Evolutionary conservation across 169 alveolate species (phyloP), one percentile per base, ranked within the genome.

Genomic region (Hepatocystis sp.): DNA sequence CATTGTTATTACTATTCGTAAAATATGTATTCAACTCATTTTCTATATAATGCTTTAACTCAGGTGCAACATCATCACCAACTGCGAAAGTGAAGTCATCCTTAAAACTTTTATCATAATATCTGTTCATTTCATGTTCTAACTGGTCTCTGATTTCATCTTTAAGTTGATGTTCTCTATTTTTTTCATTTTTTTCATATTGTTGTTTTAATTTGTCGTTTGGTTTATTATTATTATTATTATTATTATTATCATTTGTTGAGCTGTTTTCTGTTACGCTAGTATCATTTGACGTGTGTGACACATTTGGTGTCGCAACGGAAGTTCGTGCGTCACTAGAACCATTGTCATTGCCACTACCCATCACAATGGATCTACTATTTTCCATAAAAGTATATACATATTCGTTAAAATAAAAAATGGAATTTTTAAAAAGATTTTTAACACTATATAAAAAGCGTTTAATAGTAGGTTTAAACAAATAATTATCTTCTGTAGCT

Each of bases 401-500:
- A 76, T 76, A 76, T 36, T 76, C 58, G 36, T 76, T 60, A 21
- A 76, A 76, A 34, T 76, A 28, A 58, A 76, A 76, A 76, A 76
- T 76, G 5, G 63, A 28, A 51, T 56, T 76, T 21, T 47, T 60
- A 58, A 76, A 56, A 23, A 76, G 78, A 4, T 56, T 76, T 11
- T 51, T 42, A 25, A 76, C 64, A 58, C 88, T 60, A 0, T 47
- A 23, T 44, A 58, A 44, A 15, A 42, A 56, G n/a, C 76, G 56
- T 30, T 58, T 76, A 19, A 76, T 76, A 39, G 52, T 76, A 7
- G 88, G 76, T 76, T 76, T 76, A 64, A 76, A 76, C 2, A 28
- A 15, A 40, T 42, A 76, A 76, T 76, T 8, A 4, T 76, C 76
- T n/a, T 28, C 17, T 44, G 34, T 13, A 11, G 23, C 46, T 17